Base-by-base conservation (phyloP, 768 basidiomycete genomes). In the Clitopilus passeckerianus region DNA sequence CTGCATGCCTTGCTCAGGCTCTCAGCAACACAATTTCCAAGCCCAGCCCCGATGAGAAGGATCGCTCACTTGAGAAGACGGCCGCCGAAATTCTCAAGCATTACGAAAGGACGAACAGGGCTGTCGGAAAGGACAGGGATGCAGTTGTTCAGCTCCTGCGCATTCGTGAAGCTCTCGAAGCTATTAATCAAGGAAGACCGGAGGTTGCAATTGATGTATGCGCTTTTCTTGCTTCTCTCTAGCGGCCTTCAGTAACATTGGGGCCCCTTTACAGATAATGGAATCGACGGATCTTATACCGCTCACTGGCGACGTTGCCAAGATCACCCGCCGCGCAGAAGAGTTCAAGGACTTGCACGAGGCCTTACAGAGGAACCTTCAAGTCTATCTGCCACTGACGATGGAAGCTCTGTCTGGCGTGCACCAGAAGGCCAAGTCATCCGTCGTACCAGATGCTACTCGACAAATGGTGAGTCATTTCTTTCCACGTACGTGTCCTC, bases 371-470 rank as follows among this genome's bases (percentile, higher is more conserved):
- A 85, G 90, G 63, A 98, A 96, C 75, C 73, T 98, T 70, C 93
- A 93, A 66, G 83, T 85, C 1, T 91, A 97, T 70, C 80, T 98
- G 54, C 84, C 91, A 34, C 82, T 94, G 37, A 90, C 93, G 20
- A 99, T 98, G 97, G 93, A 95, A 68, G 85, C 89, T 27, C 84
- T 98, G 24, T 89, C 90, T 54, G 86, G 82, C 14, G 83, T 95
- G 15, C 90, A 96, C 65, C 88, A 88, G 59, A 84, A 82, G 59
- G 76, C 86, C 59, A 96, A 96, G 71, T 75, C 77, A 10, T 87
- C 89, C 27, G 75, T 80, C 44, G 85, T 84, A 20, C 82, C 88
- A 12, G 94, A 96, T 67, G 82, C 84, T 37, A 87, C 85, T 1
- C 79, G 90, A 63, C 89, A 95, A 65, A 82, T 88, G 80, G 91